phyloP scores from a whole-genome alignment of 2,329 filamentous ascomycete genomes.

The Claviceps arundinis region DNA sequence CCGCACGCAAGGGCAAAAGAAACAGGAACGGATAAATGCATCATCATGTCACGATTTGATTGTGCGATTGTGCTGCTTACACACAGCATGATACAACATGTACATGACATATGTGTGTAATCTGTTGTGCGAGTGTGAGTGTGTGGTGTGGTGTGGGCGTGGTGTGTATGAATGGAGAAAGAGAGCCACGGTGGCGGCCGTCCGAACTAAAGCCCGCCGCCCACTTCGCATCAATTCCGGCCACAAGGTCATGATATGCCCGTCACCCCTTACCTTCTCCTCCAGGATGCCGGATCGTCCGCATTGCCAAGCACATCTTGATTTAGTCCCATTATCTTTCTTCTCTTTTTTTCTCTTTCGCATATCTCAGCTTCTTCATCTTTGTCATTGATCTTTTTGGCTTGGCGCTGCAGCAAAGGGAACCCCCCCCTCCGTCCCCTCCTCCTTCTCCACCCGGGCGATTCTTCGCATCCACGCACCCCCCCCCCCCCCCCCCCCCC shows the following conservation, averaged over 20 bases:
- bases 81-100: too few relatives aligned
- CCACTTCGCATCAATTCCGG: constrained; percentile 1
- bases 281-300: constrained; percentile 5
- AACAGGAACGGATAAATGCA: neutral
- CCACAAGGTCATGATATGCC: neutral
- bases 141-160: neutral
- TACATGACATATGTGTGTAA: too few relatives aligned
- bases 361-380: too few relatives aligned
- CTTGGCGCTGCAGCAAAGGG: constrained; percentile 18
- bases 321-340: neutral
- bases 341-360: neutral
- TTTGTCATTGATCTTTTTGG: neutral
- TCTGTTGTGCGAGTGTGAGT: too few relatives aligned
- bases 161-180: neutral
- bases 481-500: neutral
- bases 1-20: neutral
- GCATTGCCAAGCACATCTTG: constrained; percentile 2
- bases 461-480: constrained; percentile 15
- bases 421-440: constrained; percentile 9
- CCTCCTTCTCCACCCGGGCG: neutral
- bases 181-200: neutral
- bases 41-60: too few relatives aligned
- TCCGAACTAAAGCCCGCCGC: neutral
- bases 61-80: too few relatives aligned
- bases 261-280: neutral